Evolutionary conservation across 2,329 filamentous ascomycete species (phyloP).

Genomic region (Mycosphaerella arachidis): DNA sequence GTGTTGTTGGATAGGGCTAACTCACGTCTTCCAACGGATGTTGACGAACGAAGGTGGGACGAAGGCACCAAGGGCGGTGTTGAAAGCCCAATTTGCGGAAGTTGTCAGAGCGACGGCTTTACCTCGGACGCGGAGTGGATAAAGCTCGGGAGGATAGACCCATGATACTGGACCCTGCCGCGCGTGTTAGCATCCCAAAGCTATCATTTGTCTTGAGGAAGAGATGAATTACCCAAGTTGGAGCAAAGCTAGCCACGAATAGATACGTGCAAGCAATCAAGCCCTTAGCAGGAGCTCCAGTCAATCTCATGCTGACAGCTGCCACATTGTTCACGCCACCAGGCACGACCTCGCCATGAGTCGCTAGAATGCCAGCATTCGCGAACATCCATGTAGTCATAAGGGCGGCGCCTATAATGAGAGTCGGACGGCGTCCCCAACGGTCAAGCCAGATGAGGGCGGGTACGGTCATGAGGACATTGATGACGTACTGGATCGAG

Average conservation of each 20-base stretch:
- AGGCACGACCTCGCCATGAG: conserved; percentile 46
- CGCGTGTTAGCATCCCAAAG: neutral
- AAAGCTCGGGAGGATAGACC: conserved; percentile 63
- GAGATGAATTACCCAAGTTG: conserved; percentile 34
- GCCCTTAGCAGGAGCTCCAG: conserved; percentile 37
- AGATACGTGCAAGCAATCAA: conserved; percentile 64
- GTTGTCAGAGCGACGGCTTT: conserved; percentile 56
- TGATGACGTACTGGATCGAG: conserved; percentile 71
- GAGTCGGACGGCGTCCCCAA: conserved; percentile 66
- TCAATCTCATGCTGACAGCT: conserved; percentile 39
- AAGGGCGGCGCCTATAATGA: conserved; percentile 61
- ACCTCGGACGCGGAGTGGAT: conserved; percentile 57
- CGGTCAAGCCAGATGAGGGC: conserved; percentile 70
- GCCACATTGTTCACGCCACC: conserved; percentile 38
- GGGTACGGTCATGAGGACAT: conserved; percentile 72
- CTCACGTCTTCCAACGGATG: conserved; percentile 50
- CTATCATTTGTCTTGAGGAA: neutral
- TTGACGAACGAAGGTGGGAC: conserved; percentile 56
- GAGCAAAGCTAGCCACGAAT: conserved; percentile 64
- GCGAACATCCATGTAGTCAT: conserved; percentile 62
- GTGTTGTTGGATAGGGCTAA: neutral
- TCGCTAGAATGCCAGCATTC: conserved; percentile 59
- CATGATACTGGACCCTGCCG: conserved; percentile 50
- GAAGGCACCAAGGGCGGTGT: conserved; percentile 54
- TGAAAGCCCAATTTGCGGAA: conserved; percentile 55